Percentiles rank a stretch among this genome's conserved stretches.
Conservation (phyloP, 2,329 filamentous ascomycete genomes). For the Purpureocillium lavendulum region DNA sequence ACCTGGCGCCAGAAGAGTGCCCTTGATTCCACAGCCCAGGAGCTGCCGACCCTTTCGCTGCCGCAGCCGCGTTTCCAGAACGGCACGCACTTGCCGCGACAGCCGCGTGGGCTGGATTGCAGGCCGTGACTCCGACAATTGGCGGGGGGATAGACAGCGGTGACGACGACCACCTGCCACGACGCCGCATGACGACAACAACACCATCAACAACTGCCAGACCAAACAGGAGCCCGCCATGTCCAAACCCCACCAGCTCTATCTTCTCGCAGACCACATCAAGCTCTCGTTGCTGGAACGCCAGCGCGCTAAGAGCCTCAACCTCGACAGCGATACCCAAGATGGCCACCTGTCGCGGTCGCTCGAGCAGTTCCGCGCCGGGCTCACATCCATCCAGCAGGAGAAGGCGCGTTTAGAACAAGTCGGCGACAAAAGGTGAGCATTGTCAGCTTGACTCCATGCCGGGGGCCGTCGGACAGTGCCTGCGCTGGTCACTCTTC, state of each 20-base stretch:
- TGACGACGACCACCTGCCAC: no score
- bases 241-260: constrained; percentile 64
- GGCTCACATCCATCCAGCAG: constrained; percentile 60
- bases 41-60: no score
- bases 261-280: constrained; percentile 91
- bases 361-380: constrained; percentile 76
- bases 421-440: constrained; percentile 53
- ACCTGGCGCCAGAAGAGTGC: no score
- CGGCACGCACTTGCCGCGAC: no score
- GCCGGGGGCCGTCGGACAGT: not conserved
- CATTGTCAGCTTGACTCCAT: constrained; percentile 10
- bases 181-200: no score
- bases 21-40: no score
- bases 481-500: no score
- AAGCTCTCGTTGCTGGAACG: constrained; percentile 92
- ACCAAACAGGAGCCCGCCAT: constrained; percentile 11
- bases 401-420: constrained; percentile 58
- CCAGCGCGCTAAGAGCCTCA: constrained; percentile 73
- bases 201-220: no score
- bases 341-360: constrained; percentile 86
- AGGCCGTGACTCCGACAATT: no score
- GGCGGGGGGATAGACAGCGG: no score
- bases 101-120: no score
- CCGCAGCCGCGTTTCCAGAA: no score
- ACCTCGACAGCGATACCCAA: constrained; percentile 70